Evolutionary conservation across 2,329 filamentous ascomycete genomes (phyloP).

Genomic region (Zopfia rhizophila): DNA sequence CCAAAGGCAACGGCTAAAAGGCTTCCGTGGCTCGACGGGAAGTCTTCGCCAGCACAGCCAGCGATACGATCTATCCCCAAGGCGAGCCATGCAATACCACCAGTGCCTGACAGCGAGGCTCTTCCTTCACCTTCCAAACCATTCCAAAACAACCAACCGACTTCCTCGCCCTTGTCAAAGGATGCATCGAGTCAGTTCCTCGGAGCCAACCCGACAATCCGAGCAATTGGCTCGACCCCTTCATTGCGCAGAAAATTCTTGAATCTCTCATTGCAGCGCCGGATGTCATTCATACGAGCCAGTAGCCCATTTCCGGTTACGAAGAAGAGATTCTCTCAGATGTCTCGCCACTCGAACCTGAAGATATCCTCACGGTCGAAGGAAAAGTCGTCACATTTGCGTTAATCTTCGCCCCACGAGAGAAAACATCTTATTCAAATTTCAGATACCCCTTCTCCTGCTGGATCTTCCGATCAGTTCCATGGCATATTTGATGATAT

Average conservation of each 20-base stretch:
- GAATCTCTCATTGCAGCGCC: slow-evolving; percentile 12
- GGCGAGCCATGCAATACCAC: neutral
- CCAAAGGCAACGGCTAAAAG: slow-evolving; percentile 26
- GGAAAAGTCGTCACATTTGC: slow-evolving; percentile 3
- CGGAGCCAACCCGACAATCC: slow-evolving; percentile 6
- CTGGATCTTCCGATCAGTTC: neutral
- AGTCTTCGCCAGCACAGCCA: slow-evolving; percentile 13
- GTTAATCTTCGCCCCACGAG: slow-evolving; percentile 19
- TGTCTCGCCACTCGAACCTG: slow-evolving; percentile 19
- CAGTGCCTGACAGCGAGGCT: neutral
- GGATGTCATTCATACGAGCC: slow-evolving; percentile 11
- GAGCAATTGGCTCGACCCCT: slow-evolving; percentile 12
- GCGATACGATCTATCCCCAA: slow-evolving; percentile 1
- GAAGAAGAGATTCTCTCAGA: slow-evolving; percentile 25
- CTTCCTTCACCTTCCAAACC: slow-evolving; percentile 4
- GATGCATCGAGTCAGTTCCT: slow-evolving; percentile 1
- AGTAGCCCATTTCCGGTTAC: slow-evolving; percentile 25
- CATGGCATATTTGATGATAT: slow-evolving; percentile 14
- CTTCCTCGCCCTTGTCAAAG: slow-evolving; percentile 16
- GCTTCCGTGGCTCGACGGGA: slow-evolving; percentile 46
- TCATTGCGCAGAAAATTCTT: slow-evolving; percentile 10
- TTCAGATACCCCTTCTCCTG: slow-evolving; percentile 4
- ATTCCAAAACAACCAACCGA: neutral
- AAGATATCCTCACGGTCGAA: slow-evolving; percentile 13
- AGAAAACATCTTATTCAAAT: slow-evolving; percentile 25